These are phyloP conservation scores for Dactylellina parvicollis DNA, from an alignment of 2,329 filamentous ascomycete species.

Conservation along the genomic window DNA sequence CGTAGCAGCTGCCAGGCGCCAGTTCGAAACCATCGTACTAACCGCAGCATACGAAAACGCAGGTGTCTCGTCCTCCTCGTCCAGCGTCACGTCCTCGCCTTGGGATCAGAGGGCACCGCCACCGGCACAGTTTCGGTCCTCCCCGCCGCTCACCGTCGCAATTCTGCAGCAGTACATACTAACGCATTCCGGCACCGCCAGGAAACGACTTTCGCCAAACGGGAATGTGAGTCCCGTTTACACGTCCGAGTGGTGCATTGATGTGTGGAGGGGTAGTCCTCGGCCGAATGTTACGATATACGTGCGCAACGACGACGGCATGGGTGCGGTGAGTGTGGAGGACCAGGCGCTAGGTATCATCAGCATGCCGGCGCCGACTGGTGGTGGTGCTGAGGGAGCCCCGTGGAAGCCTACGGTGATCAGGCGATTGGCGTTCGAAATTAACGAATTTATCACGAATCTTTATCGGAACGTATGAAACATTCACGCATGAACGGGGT, in stretches of 20 bases:
- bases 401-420: slow-evolving; percentile 61
- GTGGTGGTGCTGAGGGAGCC: slow-evolving; percentile 62
- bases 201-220: slow-evolving; percentile 70
- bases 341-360: slow-evolving; percentile 67
- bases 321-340: slow-evolving; percentile 62
- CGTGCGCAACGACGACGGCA: slow-evolving; percentile 63
- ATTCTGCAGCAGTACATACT: slow-evolving; percentile 74
- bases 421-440: slow-evolving; percentile 33
- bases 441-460: slow-evolving; percentile 26
- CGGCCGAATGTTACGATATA: slow-evolving; percentile 83
- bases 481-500: no score
- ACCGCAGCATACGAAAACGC: slow-evolving; percentile 19
- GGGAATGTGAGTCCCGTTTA: slow-evolving; percentile 72
- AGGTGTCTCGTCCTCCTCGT: slow-evolving; percentile 7
- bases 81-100: slow-evolving; percentile 13
- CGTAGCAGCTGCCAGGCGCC: slow-evolving; percentile 40
- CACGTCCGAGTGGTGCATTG: slow-evolving; percentile 98
- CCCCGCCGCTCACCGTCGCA: slow-evolving; percentile 44
- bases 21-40: slow-evolving; percentile 38
- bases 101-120: slow-evolving; percentile 64
- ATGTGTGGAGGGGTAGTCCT: slow-evolving; percentile 86
- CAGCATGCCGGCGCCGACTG: slow-evolving; percentile 67
- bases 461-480: slow-evolving; percentile 18
- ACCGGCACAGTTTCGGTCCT: slow-evolving; percentile 66
- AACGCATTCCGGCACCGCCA: slow-evolving; percentile 78